phyloP scores from a whole-genome alignment of 2,329 filamentous ascomycete species.

The Pseudofabraea citricarpa region DNA sequence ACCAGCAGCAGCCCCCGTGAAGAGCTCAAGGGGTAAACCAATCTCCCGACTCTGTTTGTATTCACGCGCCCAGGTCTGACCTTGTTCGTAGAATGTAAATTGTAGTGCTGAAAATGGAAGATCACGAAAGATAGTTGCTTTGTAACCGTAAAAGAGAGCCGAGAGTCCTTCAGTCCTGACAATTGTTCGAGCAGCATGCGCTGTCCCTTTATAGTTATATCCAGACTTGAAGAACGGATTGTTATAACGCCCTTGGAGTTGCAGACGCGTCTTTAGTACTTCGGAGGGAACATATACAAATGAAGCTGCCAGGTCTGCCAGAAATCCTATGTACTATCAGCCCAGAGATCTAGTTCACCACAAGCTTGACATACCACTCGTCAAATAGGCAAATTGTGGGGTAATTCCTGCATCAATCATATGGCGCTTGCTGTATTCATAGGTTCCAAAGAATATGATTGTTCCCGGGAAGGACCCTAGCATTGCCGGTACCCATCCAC shows the following conservation, averaged over 20 bases:
- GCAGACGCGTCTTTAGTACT: slow-evolving; percentile 93
- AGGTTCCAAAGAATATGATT: slow-evolving; percentile 90
- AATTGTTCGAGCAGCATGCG: slow-evolving; percentile 83
- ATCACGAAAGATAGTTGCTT: slow-evolving; percentile 90
- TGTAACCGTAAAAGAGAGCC: slow-evolving; percentile 94
- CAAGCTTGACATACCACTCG: slow-evolving; percentile 57
- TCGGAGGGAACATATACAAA: slow-evolving; percentile 95
- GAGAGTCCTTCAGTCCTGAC: slow-evolving; percentile 73
- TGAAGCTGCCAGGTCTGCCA: slow-evolving; percentile 88
- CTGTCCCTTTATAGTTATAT: slow-evolving; percentile 88
- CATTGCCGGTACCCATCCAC: slow-evolving; percentile 88
- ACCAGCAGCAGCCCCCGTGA: slow-evolving; percentile 85
- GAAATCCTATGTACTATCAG: slow-evolving; percentile 56
- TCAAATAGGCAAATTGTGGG: slow-evolving; percentile 79
- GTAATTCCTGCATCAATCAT: slow-evolving; percentile 82
- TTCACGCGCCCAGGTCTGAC: slow-evolving; percentile 72
- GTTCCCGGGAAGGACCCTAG: slow-evolving; percentile 91
- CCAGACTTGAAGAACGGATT: slow-evolving; percentile 91
- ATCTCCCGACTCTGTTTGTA: slow-evolving; percentile 81
- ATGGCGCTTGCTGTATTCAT: slow-evolving; percentile 89
- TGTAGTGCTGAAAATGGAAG: slow-evolving; percentile 94
- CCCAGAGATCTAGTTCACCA: neutral
- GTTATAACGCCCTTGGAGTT: slow-evolving; percentile 91
- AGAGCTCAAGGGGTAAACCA: slow-evolving; percentile 75
- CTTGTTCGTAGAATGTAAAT: slow-evolving; percentile 98